A percentile compares a stretch with the other conserved stretches of the same genome.
Evolutionary conservation across 306 rosid species (phyloP).

Genomic region (Sicyos edulis): DNA sequence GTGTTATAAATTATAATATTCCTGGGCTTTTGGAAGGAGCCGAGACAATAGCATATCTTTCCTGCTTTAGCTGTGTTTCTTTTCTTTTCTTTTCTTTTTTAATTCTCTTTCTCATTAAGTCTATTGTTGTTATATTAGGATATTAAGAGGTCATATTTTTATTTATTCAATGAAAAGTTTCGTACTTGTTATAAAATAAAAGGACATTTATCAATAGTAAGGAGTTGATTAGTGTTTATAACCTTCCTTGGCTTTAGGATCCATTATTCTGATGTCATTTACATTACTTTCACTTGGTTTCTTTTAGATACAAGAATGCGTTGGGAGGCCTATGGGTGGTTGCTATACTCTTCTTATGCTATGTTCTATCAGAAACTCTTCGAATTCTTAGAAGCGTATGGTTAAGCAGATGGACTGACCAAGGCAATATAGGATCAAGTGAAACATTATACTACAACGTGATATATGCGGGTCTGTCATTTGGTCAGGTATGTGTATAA

Average conservation of each 20-base stretch:
- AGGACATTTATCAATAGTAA: background rate
- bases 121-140: background rate
- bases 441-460: conserved; percentile 54
- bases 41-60: background rate
- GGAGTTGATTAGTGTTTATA: background rate
- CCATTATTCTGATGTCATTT: too few species aligned
- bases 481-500: conserved; percentile 58
- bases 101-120: background rate
- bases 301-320: conserved; percentile 63
- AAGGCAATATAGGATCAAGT: conserved; percentile 36
- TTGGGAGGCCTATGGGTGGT: conserved; percentile 89
- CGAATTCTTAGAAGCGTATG: conserved; percentile 85
- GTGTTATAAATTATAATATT: background rate
- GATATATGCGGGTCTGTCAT: conserved; percentile 60
- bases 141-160: background rate
- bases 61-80: too few species aligned
- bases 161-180: too few species aligned
- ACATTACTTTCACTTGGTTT: background rate
- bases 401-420: conserved; percentile 81
- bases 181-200: too few species aligned
- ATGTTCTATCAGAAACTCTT: conserved; percentile 56
- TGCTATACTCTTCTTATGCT: conserved; percentile 55
- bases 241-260: background rate
- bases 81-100: too few species aligned
- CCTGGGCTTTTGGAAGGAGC: background rate